A percentile compares a stretch with the other conserved stretches of the same genome.
These are phyloP conservation scores for Thelonectria discophora DNA, from an alignment of 2,329 filamentous ascomycete genomes.

Conservation along the genomic window DNA sequence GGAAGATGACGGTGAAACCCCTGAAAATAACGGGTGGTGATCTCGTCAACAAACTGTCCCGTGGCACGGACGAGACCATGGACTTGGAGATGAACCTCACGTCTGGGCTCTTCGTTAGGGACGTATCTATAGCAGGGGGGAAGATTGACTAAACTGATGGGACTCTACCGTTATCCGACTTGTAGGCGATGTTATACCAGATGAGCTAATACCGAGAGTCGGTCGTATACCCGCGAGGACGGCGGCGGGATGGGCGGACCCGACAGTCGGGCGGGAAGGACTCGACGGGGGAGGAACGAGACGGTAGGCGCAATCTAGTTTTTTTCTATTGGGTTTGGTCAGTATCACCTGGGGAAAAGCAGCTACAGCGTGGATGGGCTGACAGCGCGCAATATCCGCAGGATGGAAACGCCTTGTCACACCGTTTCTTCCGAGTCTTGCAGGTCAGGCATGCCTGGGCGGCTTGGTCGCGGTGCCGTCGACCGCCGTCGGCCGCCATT, in stretches of 20 bases:
- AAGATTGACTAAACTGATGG: not conserved
- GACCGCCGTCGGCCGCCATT: constrained; percentile 13
- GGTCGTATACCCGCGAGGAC: too few relatives aligned
- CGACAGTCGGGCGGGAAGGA: too few relatives aligned
- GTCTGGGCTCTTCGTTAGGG: not conserved
- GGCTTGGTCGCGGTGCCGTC: not conserved
- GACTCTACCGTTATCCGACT: not conserved
- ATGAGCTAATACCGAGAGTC: too few relatives aligned
- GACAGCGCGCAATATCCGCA: constrained; percentile 15
- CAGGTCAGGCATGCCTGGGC: not conserved
- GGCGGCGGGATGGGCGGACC: too few relatives aligned
- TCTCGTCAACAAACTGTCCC: constrained; percentile 13
- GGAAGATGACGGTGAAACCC: constrained; percentile 4
- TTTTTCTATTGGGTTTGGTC: too few relatives aligned
- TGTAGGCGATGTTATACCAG: too few relatives aligned
- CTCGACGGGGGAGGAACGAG: too few relatives aligned
- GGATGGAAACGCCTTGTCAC: not conserved
- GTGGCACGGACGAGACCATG: not conserved
- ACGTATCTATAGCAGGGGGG: not conserved
- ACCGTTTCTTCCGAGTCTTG: constrained; percentile 16
- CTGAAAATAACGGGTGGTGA: constrained; percentile 8
- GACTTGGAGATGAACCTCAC: not conserved
- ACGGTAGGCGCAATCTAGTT: too few relatives aligned
- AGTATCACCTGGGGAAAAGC: too few relatives aligned
- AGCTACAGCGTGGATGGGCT: not conserved